Percentiles rank a stretch among this genome's conserved stretches.
phyloP scores from a whole-genome alignment of 305 asterid species.

The Lippia alba region DNA sequence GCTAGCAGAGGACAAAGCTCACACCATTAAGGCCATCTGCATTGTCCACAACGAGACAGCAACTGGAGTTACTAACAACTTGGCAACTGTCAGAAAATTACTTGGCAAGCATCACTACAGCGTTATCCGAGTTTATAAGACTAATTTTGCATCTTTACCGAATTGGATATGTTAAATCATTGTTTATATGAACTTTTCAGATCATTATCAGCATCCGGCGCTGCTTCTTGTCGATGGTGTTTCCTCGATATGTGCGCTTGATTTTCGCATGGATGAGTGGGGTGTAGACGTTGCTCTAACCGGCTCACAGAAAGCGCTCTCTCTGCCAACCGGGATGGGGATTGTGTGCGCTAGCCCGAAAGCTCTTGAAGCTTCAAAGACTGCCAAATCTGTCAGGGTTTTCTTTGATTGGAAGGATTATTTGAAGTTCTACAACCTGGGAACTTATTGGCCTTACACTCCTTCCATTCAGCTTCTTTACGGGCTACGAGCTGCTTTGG shows the following conservation, averaged over 20 bases:
- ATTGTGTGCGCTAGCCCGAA: slow-evolving; percentile 92
- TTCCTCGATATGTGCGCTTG: slow-evolving; percentile 96
- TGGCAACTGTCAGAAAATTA: slow-evolving; percentile 85
- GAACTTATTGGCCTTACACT: slow-evolving; percentile 98
- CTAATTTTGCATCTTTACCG: not conserved
- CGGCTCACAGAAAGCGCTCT: slow-evolving; percentile 95
- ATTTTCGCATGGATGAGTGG: slow-evolving; percentile 99
- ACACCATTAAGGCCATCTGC: slow-evolving; percentile 94
- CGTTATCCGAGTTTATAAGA: too few relatives aligned
- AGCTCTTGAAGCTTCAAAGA: slow-evolving; percentile 90
- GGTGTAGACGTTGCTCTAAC: slow-evolving; percentile 96
- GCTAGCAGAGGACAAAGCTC: slow-evolving; percentile 71
- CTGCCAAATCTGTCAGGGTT: slow-evolving; percentile 86
- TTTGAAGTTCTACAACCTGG: slow-evolving; percentile 89
- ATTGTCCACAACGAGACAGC: slow-evolving; percentile 99
- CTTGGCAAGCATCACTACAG: slow-evolving; percentile 58
- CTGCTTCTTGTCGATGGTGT: slow-evolving; percentile 93
- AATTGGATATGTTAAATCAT: not conserved
- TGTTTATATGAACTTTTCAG: slow-evolving; percentile 42
- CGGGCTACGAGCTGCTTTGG: slow-evolving; percentile 88
- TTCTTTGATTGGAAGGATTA: slow-evolving; percentile 97
- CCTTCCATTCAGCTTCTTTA: slow-evolving; percentile 96
- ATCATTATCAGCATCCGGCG: slow-evolving; percentile 94
- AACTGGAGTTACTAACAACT: slow-evolving; percentile 95
- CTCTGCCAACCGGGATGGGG: slow-evolving; percentile 96